These are phyloP conservation scores for Candida taoyuanica DNA, from an alignment of 805 yeast genomes.

Conservation along the genomic window DNA sequence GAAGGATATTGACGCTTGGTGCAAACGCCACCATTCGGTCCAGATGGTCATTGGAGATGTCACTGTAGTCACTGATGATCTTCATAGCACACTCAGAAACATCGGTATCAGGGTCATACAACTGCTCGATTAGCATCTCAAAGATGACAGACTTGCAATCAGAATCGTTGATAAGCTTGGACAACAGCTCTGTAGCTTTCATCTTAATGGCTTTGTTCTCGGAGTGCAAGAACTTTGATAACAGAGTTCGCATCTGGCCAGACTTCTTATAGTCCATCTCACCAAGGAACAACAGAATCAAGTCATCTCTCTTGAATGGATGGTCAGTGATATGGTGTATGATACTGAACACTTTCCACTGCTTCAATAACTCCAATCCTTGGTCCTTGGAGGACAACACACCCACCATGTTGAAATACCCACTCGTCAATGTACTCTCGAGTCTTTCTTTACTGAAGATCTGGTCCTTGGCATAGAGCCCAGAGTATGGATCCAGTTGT, in stretches of 20 bases:
- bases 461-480: constrained; percentile 68
- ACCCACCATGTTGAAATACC: constrained; percentile 78
- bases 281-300: constrained; percentile 53
- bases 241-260: constrained; percentile 63
- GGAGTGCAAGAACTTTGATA: constrained; percentile 59
- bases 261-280: constrained; percentile 56
- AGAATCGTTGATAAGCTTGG: constrained; percentile 34
- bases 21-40: constrained; percentile 44
- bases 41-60: constrained; percentile 45
- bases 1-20: constrained; percentile 46
- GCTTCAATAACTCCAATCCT: constrained; percentile 67
- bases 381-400: constrained; percentile 51
- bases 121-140: constrained; percentile 54
- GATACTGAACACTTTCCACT: constrained; percentile 83
- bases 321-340: constrained; percentile 64
- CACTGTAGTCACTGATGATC: constrained; percentile 48
- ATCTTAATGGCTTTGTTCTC: constrained; percentile 48
- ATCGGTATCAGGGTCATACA: constrained; percentile 59
- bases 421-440: constrained; percentile 60
- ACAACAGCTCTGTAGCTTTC: constrained; percentile 52
- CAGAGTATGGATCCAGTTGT: constrained; percentile 76
- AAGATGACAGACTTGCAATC: constrained; percentile 40
- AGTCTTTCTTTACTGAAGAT: constrained; percentile 59
- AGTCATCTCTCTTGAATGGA: constrained; percentile 47
- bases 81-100: constrained; percentile 56